Base-by-base conservation (phyloP, 2,329 filamentous ascomycete genomes). In the Hypoxylon sp. region DNA sequence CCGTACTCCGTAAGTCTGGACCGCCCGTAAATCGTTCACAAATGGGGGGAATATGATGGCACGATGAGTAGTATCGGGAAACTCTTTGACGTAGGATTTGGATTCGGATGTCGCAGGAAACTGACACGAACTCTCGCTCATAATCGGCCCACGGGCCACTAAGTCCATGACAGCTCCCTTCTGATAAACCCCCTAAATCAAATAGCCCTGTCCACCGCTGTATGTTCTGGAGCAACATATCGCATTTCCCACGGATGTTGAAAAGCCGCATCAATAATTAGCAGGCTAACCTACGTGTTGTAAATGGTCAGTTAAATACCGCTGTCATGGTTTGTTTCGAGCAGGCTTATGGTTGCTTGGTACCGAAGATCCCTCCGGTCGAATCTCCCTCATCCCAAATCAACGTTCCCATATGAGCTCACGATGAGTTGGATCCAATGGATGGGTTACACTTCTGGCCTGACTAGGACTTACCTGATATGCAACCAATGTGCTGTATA, bases 1-100 rank as follows among this genome's bases (percentile, higher is more conserved):
- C 68, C 59, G 63, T 69, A 48, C 60, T 63, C 68, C 68, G 63
- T 53, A 63, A 64, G 52, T 55, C 62, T 67, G 66, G 68, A 64
- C 46, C 56, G 46, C 60, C 43, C 56, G 56, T 60, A 41, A 63
- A 57, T 56, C 60, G 53, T 48, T 28, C 57, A 45, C 50, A 10
- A 52, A 57, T 56, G 50, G 56, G 23, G 53, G 28, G 32, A 17
- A 17, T 50, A 51, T 52, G 65, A 64, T 65, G 62, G 65, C 56
- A 62, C 50, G 43, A 67, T 55, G 50, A 56, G 65, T 71, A 49
- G 58, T 65, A 71, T 71, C 65, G 66, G 63, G 53, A 52, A 68
- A 60, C 62, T 59, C 49, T 62, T 62, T 46, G 49, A 65, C 63
- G 68, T 69, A 58, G 65, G 60, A 67, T 68, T 60, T 59, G 34